A percentile compares a stretch with the other conserved stretches of the same genome.
Evolutionary conservation across 2,329 filamentous ascomycete genomes (phyloP).

Genomic region (Aureobasidium pullulans): DNA sequence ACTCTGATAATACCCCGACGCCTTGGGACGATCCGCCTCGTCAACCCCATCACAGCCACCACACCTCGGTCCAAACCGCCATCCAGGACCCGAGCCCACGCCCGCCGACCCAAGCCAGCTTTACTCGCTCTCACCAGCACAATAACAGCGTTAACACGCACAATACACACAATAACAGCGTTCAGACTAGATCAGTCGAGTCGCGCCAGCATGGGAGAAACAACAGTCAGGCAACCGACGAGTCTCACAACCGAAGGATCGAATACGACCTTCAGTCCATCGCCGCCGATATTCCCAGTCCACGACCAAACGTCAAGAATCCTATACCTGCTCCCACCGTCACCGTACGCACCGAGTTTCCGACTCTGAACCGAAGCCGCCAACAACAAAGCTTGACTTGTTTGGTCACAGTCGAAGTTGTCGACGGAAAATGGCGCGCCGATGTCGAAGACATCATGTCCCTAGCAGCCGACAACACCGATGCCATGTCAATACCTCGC

Average conservation of each 20-base stretch:
- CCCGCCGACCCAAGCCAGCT: conserved; percentile 3
- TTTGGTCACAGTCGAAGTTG: conserved; percentile 85
- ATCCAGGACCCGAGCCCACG: conserved; percentile 5
- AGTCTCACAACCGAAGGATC: conserved; percentile 67
- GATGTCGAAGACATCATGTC: conserved; percentile 68
- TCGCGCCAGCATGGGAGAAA: conserved; percentile 57
- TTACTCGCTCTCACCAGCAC: conserved; percentile 2
- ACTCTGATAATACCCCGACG: conserved; percentile 45
- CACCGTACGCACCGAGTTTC: conserved; percentile 95
- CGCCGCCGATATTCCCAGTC: conserved; percentile 75
- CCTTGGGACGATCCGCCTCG: conserved; percentile 51
- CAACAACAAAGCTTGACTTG: conserved; percentile 95
- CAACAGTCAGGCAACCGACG: conserved; percentile 69
- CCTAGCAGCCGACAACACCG: conserved; percentile 30
- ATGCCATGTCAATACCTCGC: conserved; percentile 3
- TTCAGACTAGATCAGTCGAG: neutral
- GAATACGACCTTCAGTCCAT: conserved; percentile 96
- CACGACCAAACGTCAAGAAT: conserved; percentile 63
- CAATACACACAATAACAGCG: neutral
- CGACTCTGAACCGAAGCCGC: conserved; percentile 81
- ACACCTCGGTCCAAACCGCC: conserved; percentile 2
- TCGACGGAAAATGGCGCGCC: conserved; percentile 83
- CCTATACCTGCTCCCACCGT: conserved; percentile 86
- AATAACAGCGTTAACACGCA: conserved; percentile 10
- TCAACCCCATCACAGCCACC: neutral